Evolutionary conservation across 352 stramenopile species (phyloP).

Genomic region (Globisporangium uncinulatum): DNA sequence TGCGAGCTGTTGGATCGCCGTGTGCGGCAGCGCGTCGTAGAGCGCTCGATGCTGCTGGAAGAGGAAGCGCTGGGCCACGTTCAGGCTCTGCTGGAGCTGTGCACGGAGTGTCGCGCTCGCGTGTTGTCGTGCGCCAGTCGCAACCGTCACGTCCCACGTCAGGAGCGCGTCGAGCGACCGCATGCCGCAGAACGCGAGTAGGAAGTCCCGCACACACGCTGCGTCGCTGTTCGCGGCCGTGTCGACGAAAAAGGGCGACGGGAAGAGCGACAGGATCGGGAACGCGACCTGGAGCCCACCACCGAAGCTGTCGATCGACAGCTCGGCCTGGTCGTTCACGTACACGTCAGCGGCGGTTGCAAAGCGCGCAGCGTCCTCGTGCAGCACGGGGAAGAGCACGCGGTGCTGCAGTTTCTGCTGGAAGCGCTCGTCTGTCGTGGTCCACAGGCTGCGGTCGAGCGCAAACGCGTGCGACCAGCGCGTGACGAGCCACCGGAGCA

Average conservation of each 20-base stretch:
- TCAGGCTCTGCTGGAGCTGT: conserved; percentile 19
- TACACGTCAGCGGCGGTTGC: conserved; percentile 33
- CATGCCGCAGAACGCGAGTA: conserved; percentile 38
- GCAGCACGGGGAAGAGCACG: conserved; percentile 24
- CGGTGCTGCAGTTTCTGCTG: conserved; percentile 23
- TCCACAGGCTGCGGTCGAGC: conserved; percentile 2
- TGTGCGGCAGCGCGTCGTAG: conserved; percentile 41
- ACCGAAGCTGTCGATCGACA: conserved; percentile 25
- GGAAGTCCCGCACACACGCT: conserved; percentile 20
- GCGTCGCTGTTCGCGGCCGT: conserved; percentile 9
- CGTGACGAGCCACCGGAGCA: conserved; percentile 11
- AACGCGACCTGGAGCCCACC: conserved; percentile 11
- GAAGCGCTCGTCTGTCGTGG: conserved; percentile 14
- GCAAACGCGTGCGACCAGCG: conserved; percentile 14
- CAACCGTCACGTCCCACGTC: conserved; percentile 43
- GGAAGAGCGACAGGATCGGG: conserved; percentile 45
- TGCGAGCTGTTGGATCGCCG: conserved; percentile 21
- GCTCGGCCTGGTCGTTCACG: conserved; percentile 58
- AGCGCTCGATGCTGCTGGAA: conserved; percentile 31
- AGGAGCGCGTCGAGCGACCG: conserved; percentile 48
- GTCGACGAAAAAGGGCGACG: conserved; percentile 39
- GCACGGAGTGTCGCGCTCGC: conserved; percentile 25
- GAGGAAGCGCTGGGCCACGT: conserved; percentile 47
- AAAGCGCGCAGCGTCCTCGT: conserved; percentile 7
- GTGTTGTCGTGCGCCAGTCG: conserved; percentile 23